Evolutionary conservation across 2,329 filamentous ascomycete species (phyloP).

Genomic region (Trichoderma aggressivum): DNA sequence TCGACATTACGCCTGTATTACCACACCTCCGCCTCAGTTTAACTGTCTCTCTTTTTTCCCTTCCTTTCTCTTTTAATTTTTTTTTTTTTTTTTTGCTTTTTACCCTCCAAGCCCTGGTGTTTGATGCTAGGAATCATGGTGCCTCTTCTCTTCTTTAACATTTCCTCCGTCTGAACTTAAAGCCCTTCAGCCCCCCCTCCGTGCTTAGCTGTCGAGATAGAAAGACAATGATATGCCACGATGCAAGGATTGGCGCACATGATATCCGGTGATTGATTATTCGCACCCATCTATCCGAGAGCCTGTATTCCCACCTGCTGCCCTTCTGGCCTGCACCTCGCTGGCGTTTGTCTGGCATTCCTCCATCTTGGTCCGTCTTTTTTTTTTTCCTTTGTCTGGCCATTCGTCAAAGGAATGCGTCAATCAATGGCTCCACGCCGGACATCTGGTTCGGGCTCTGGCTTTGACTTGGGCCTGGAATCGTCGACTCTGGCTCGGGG

Average conservation of each 20-base stretch:
- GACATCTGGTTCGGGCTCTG: not conserved
- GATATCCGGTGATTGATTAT: not conserved
- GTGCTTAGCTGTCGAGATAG: not conserved
- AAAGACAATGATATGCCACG: not conserved
- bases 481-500: not conserved
- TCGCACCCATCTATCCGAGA: not conserved
- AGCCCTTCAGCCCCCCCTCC: not conserved
- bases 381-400: not conserved
- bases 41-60: not conserved
- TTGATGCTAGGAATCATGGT: not conserved
- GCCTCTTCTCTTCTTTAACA: not conserved
- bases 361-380: not conserved
- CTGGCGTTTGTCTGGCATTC: not conserved
- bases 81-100: not conserved
- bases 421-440: not conserved
- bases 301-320: not conserved
- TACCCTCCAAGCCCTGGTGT: not conserved
- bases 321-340: not conserved
- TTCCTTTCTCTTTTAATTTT: not conserved
- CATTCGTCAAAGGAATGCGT: not conserved
- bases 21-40: not conserved
- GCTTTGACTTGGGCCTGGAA: not conserved
- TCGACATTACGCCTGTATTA: conserved; percentile 8
- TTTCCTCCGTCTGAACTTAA: not conserved
- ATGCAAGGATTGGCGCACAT: not conserved